phyloP scores from a whole-genome alignment of 2,329 filamentous ascomycete genomes.

The Elsinoe arachidis region DNA sequence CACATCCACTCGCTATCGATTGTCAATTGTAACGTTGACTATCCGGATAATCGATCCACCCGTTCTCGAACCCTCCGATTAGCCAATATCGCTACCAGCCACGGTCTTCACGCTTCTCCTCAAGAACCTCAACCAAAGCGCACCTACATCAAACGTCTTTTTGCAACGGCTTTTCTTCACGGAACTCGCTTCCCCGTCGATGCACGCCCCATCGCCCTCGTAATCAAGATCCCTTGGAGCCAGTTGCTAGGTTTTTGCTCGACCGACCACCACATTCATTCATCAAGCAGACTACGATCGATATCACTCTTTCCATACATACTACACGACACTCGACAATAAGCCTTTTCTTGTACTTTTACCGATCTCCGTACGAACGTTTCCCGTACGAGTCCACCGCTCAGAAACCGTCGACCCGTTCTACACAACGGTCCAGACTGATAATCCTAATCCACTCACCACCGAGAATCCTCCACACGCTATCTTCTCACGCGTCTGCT shows the following conservation, averaged over 20 bases:
- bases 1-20: constrained; percentile 14
- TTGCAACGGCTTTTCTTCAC: not conserved
- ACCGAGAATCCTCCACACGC: not conserved
- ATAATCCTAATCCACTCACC: constrained; percentile 14
- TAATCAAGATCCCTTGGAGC: not conserved
- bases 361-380: not conserved
- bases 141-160: constrained; percentile 12
- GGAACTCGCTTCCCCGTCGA: constrained; percentile 9
- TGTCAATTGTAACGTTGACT: constrained; percentile 11
- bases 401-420: constrained; percentile 13
- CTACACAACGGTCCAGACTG: constrained; percentile 13
- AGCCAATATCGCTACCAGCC: constrained; percentile 10
- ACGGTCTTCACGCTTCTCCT: constrained; percentile 10
- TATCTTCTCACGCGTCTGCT: constrained; percentile 11
- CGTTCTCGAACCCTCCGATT: not conserved
- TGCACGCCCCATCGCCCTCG: not conserved
- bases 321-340: not conserved
- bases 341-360: not conserved
- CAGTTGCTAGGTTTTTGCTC: not conserved
- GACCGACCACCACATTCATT: constrained; percentile 1
- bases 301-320: not conserved
- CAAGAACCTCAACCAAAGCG: constrained; percentile 8
- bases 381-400: constrained; percentile 6
- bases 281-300: not conserved
- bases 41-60: constrained; percentile 7